A percentile compares a stretch with the other conserved stretches of the same genome.
phyloP scores from a whole-genome alignment of 1,284 basidiomycete genomes.

The Ceratobasidium sp. region DNA sequence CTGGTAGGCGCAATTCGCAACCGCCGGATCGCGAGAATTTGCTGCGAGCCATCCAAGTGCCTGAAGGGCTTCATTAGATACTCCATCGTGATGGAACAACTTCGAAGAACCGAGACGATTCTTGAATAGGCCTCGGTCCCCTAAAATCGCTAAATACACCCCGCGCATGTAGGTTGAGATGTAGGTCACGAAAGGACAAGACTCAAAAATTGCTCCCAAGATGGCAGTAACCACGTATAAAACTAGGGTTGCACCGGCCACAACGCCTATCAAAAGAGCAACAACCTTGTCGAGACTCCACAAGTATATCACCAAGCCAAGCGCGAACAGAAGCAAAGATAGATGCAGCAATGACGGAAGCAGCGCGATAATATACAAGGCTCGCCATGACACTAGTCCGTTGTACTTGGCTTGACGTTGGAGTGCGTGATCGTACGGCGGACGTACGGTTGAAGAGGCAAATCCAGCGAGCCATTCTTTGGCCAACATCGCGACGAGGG shows the following conservation, averaged over 20 bases:
- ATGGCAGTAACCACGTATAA: conserved; percentile 11
- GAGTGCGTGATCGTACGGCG: conserved; percentile 3
- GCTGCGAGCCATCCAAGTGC: conserved; percentile 25
- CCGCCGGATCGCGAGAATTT: conserved; percentile 10
- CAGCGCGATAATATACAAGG: conserved; percentile 12
- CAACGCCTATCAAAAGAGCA: not conserved
- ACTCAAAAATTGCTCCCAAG: conserved; percentile 1
- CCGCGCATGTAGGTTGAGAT: conserved; percentile 8
- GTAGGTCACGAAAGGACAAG: not conserved
- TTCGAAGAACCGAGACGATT: not conserved
- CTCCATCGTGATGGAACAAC: not conserved
- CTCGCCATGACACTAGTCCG: conserved; percentile 22
- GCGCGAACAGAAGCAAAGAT: conserved; percentile 28
- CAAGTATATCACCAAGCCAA: conserved; percentile 20
- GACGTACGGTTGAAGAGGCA: conserved; percentile 3
- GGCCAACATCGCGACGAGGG: conserved; percentile 36
- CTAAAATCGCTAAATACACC: not conserved
- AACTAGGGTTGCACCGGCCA: not conserved
- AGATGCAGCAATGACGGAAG: conserved; percentile 36
- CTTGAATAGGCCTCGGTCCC: not conserved
- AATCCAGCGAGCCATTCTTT: conserved; percentile 40
- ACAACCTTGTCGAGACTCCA: conserved; percentile 22
- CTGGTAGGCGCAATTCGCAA: conserved; percentile 22
- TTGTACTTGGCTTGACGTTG: conserved; percentile 21
- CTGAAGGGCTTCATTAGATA: conserved; percentile 1